Evolutionary conservation across 257 asterid species (phyloP).

Genomic region (Forsythia suspensa): DNA sequence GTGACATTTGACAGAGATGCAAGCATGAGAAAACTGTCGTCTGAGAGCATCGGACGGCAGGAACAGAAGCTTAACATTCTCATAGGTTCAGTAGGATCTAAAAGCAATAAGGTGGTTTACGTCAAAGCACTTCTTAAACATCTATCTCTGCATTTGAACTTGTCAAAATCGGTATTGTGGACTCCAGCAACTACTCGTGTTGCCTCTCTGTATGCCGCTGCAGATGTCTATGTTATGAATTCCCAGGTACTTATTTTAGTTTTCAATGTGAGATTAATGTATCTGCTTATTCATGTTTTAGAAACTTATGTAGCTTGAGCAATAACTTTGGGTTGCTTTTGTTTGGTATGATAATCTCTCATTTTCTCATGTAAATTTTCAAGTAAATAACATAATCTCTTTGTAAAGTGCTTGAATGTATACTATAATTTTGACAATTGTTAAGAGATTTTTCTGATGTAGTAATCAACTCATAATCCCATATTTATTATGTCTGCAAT

Average conservation of each 20-base stretch:
- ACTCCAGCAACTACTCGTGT: slow-evolving; percentile 95
- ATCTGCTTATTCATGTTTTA: neutral
- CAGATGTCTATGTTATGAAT: slow-evolving; percentile 94
- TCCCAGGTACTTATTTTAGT: slow-evolving; percentile 63
- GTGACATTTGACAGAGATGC: slow-evolving; percentile 26
- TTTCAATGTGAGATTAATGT: neutral
- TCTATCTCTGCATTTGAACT: slow-evolving; percentile 56
- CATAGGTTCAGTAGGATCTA: slow-evolving; percentile 92
- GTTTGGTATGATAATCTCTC: neutral
- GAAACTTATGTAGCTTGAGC: neutral
- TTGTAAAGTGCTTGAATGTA: neutral
- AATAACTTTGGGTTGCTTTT: neutral
- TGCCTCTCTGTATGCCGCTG: slow-evolving; percentile 92
- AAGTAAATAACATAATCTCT: neutral
- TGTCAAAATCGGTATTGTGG: slow-evolving; percentile 83
- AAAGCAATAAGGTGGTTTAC: slow-evolving; percentile 82
- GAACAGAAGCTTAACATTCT: slow-evolving; percentile 63
- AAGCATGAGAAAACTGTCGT: slow-evolving; percentile 35
- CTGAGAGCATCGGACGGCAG: slow-evolving; percentile 28
- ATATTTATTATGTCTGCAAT: neutral
- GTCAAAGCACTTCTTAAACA: slow-evolving; percentile 70
- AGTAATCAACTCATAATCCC: neutral
- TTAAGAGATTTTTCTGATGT: neutral
- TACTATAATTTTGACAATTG: neutral
- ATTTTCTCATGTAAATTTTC: neutral